phyloP scores from a whole-genome alignment of 768 basidiomycete genomes.

The Hortiboletus campestris region DNA sequence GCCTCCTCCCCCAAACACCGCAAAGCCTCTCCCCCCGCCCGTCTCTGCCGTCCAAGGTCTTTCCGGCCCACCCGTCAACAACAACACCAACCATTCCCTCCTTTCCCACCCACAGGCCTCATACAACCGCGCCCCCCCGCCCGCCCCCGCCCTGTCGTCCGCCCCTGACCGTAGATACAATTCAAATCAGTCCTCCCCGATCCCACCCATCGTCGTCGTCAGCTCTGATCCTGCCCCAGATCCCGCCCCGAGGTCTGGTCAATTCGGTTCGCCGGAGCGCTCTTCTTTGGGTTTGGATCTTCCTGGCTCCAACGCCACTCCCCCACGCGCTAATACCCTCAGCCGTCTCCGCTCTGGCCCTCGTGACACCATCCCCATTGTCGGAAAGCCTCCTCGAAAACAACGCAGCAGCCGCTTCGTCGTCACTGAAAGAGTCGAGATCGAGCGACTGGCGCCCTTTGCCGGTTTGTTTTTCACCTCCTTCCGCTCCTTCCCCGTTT shows the following conservation, averaged over 20 bases:
- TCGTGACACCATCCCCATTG: slow-evolving; percentile 95
- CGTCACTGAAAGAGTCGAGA: slow-evolving; percentile 93
- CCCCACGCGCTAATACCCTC: slow-evolving; percentile 66
- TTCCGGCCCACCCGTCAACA: slow-evolving; percentile 35
- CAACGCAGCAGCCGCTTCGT: slow-evolving; percentile 97
- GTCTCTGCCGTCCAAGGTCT: slow-evolving; percentile 39
- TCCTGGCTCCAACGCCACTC: slow-evolving; percentile 43
- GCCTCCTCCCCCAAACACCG: slow-evolving; percentile 61
- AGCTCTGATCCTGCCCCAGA: slow-evolving; percentile 66
- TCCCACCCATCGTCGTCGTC: slow-evolving; percentile 86
- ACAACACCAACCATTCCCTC: slow-evolving; percentile 39
- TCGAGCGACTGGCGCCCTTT: slow-evolving; percentile 91
- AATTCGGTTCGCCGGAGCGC: slow-evolving; percentile 47
- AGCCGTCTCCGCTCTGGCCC: slow-evolving; percentile 78
- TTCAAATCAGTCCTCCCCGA: slow-evolving; percentile 42
- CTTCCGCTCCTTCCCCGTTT: slow-evolving; percentile 7
- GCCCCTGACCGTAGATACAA: slow-evolving; percentile 60
- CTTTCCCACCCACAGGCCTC: slow-evolving; percentile 38
- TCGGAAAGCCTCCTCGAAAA: slow-evolving; percentile 95
- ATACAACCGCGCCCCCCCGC: slow-evolving; percentile 45
- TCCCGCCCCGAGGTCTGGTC: slow-evolving; percentile 39
- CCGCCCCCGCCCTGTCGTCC: slow-evolving; percentile 37
- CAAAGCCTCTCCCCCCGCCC: slow-evolving; percentile 62
- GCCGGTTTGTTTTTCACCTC: slow-evolving; percentile 47
- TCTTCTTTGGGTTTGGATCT: slow-evolving; percentile 48